These are phyloP conservation scores for Aspergillus alliaceus DNA, from an alignment of 2,329 filamentous ascomycete species.

Conservation along the genomic window DNA sequence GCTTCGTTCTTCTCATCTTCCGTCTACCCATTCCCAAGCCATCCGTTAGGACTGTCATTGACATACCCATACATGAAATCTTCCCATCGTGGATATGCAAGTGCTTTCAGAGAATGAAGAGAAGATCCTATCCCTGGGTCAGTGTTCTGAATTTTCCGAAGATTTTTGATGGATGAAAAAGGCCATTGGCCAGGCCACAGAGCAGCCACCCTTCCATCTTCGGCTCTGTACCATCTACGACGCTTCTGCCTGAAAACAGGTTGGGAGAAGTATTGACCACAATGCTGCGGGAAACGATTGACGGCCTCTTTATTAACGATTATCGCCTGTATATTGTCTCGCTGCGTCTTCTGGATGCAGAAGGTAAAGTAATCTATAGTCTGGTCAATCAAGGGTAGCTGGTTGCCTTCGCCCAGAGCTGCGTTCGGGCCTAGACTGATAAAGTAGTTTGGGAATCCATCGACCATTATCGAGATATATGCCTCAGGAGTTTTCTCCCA, in stretches of 20 bases:
- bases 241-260: constrained; percentile 38
- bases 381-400: constrained; percentile 35
- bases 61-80: constrained; percentile 40
- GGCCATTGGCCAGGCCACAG: constrained; percentile 35
- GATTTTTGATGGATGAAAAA: not conserved
- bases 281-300: constrained; percentile 27
- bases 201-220: constrained; percentile 31
- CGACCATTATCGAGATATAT: constrained; percentile 35
- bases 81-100: constrained; percentile 39
- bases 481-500: constrained; percentile 36
- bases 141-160: no score
- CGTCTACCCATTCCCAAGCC: constrained; percentile 38
- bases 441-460: constrained; percentile 38
- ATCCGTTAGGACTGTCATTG: constrained; percentile 31
- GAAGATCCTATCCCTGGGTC: constrained; percentile 30
- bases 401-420: constrained; percentile 33
- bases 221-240: constrained; percentile 39
- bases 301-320: constrained; percentile 27
- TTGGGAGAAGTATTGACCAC: constrained; percentile 35
- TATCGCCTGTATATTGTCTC: constrained; percentile 35
- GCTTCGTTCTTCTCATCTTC: constrained; percentile 31
- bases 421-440: constrained; percentile 35
- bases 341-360: constrained; percentile 37
- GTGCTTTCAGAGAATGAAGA: constrained; percentile 37
- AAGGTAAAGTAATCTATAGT: constrained; percentile 35